Evolutionary conservation across 2,329 filamentous ascomycete species (phyloP).

Genomic region (Trichoderma koningii): DNA sequence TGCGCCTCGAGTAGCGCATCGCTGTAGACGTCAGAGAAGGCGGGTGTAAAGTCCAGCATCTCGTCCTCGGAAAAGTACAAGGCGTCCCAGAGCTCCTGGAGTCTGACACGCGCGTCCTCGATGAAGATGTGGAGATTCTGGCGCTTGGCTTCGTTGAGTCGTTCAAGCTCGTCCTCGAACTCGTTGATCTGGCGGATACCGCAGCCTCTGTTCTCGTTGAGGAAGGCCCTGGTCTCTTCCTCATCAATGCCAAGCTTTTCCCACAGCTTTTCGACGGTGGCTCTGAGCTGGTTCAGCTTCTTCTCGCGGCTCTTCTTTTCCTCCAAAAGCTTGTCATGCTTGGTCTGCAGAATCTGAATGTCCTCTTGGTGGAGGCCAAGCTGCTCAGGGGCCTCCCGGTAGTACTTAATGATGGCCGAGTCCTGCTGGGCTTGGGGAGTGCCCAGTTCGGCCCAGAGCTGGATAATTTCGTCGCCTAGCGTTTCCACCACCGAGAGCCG

Average conservation of each 20-base stretch:
- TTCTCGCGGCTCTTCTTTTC: slow-evolving; percentile 87
- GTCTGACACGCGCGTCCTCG: slow-evolving; percentile 84
- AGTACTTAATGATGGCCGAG: slow-evolving; percentile 79
- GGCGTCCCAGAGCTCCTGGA: slow-evolving; percentile 93
- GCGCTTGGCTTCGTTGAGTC: slow-evolving; percentile 88
- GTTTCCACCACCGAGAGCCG: slow-evolving; percentile 75
- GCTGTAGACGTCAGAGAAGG: slow-evolving; percentile 95
- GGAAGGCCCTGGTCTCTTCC: slow-evolving; percentile 78
- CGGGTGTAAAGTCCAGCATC: slow-evolving; percentile 97
- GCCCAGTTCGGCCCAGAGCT: slow-evolving; percentile 93
- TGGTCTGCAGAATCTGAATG: slow-evolving; percentile 68
- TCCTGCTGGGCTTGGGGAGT: slow-evolving; percentile 94
- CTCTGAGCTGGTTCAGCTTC: slow-evolving; percentile 71
- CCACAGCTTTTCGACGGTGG: slow-evolving; percentile 84
- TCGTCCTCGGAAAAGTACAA: slow-evolving; percentile 97
- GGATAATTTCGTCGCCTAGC: slow-evolving; percentile 81
- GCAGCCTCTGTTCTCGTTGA: slow-evolving; percentile 85
- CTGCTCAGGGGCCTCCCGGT: slow-evolving; percentile 89
- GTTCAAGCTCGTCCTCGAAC: slow-evolving; percentile 84
- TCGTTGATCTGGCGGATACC: slow-evolving; percentile 92
- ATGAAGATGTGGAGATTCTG: slow-evolving; percentile 96
- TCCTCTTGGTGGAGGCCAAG: slow-evolving; percentile 90
- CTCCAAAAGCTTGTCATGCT: slow-evolving; percentile 78
- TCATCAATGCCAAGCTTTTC: slow-evolving; percentile 83
- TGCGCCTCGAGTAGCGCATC: slow-evolving; percentile 94